Base-by-base conservation (phyloP, 176 grass and related monocot species). In the Oryza australiensis region DNA sequence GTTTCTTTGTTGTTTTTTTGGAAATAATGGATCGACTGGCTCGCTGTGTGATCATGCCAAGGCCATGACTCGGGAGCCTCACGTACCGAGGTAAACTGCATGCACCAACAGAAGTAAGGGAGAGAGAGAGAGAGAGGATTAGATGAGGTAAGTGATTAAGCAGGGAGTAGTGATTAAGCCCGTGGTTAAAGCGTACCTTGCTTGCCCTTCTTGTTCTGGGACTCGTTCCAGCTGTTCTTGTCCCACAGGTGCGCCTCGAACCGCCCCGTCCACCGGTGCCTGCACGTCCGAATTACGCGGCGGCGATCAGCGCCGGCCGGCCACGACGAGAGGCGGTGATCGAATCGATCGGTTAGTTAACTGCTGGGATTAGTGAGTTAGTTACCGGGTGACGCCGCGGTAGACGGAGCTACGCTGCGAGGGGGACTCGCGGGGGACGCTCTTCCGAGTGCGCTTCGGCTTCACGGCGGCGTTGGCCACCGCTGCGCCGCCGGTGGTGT, bases 201-300 rank as follows among this genome's bases (percentile, higher is more conserved):
- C 73, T 94, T 97, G 65, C 94, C 94, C 79, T 97, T 97, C 87
- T 97, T 97, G 87, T 87, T 97, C 87, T 97, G 94, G 42, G 91
- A 82, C 74, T 94, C 94, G 74, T 97, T 97, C 94, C 94, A 94
- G 85, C 85, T 93, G 81, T 84, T 86, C 85, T 97, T 97, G 88
- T 97, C 94, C 94, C 94, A 94, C 75, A 94, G 78, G 87, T 97
- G 94, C n/a, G 94, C 94, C 94, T 97, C 94, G 89, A 84, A 94
- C 79, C 94, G 68, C 26, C 94, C 94, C 29, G 94, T 97, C 94
- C 94, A 97, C 24, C 94, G 76, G 84, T 97, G 94, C 91, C 94
- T 97, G 70, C 70, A 12, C 26, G 7, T 4, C 2, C 41, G 41
- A 0, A 15, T 2, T 4, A 9, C 35, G 35, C 1, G 0, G 0